phyloP scores from a whole-genome alignment of 805 yeast genomes.

The Saccharomyces paradoxus region DNA sequence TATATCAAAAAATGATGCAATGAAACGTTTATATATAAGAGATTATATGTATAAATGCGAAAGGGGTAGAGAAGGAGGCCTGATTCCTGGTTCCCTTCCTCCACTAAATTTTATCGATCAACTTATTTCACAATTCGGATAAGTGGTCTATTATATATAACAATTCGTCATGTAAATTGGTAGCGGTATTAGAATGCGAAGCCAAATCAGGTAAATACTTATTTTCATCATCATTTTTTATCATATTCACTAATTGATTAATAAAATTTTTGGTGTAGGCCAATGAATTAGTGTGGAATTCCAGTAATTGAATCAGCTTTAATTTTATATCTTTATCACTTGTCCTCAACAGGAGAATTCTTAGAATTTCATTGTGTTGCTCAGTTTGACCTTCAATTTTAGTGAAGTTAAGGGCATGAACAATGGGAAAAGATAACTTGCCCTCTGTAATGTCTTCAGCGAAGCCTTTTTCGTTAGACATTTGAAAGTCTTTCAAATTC shows the following conservation, averaged over 20 bases:
- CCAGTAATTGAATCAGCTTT: slow-evolving; percentile 43
- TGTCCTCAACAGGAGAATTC: slow-evolving; percentile 48
- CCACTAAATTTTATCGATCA: not conserved
- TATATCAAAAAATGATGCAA: slow-evolving; percentile 18
- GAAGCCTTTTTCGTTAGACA: slow-evolving; percentile 60
- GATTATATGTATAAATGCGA: not conserved
- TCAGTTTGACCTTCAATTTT: slow-evolving; percentile 13
- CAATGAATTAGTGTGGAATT: slow-evolving; percentile 25
- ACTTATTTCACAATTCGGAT: not conserved
- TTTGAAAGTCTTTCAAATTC: slow-evolving; percentile 44
- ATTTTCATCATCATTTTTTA: slow-evolving; percentile 8
- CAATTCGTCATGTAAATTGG: not conserved
- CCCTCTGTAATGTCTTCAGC: slow-evolving; percentile 89
- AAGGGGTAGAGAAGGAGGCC: not conserved
- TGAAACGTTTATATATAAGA: not conserved
- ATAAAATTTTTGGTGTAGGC: slow-evolving; percentile 18
- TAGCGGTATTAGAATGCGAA: not conserved
- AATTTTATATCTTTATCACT: slow-evolving; percentile 41
- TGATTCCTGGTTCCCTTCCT: not conserved
- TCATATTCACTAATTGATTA: slow-evolving; percentile 13
- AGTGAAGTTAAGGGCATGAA: slow-evolving; percentile 46
- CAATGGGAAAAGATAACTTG: slow-evolving; percentile 76
- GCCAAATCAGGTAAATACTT: slow-evolving; percentile 15
- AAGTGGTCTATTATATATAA: not conserved
- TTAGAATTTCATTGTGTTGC: slow-evolving; percentile 35